A percentile compares a stretch with the other conserved stretches of the same genome.
Conservation (phyloP, 331 rosid species). For the Quercus lobata region DNA sequence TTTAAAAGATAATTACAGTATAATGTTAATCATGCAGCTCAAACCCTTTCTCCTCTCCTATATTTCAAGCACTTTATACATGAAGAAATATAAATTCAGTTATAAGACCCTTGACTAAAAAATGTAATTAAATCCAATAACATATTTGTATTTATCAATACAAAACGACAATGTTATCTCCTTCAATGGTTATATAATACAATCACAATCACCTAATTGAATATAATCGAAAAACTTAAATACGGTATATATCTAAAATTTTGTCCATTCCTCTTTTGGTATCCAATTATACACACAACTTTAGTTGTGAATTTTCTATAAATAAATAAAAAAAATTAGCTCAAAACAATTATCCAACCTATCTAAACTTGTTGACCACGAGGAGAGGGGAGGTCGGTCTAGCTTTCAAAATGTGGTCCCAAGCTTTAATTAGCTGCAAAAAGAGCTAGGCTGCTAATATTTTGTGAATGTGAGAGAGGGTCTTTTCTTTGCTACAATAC, state of each 20-base stretch:
- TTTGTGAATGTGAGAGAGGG: conserved; percentile 5
- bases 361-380: conserved; percentile 20
- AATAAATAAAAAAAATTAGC: neutral
- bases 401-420: conserved; percentile 39
- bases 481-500: conserved; percentile 10
- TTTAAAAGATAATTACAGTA: too few species aligned
- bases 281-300: neutral
- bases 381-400: conserved; percentile 1
- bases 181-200: too few species aligned
- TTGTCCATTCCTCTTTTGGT: neutral
- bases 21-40: too few species aligned
- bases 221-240: too few species aligned
- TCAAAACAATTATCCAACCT: neutral
- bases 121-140: too few species aligned
- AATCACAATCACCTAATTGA: too few species aligned
- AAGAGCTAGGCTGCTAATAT: conserved; percentile 22
- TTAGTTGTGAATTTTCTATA: neutral
- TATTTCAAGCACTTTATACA: accelerated
- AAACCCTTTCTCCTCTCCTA: accelerated
- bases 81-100: accelerated
- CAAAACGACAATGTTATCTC: too few species aligned
- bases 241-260: too few species aligned
- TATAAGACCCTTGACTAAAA: too few species aligned
- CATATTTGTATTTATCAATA: too few species aligned
- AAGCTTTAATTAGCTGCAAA: conserved; percentile 24